A percentile compares a stretch with the other conserved stretches of the same genome.
phyloP scores from a whole-genome alignment of 768 basidiomycete genomes.

The Leucosporidium yakuticum region DNA sequence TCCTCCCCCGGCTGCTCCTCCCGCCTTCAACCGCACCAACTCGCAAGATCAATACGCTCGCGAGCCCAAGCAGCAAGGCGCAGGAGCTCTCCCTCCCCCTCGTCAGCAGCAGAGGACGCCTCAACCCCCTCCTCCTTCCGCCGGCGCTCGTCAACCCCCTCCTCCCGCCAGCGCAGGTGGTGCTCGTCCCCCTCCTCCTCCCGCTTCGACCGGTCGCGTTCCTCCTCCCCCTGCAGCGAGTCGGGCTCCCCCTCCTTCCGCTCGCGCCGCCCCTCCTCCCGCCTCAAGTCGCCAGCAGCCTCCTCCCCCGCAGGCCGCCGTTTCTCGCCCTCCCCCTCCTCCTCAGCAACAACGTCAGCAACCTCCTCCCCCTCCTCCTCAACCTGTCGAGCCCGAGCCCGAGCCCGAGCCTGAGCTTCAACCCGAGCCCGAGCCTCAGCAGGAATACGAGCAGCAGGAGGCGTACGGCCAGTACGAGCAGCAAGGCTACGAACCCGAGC shows the following conservation, averaged over 20 bases:
- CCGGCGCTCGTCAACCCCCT: not conserved
- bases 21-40: too few relatives aligned
- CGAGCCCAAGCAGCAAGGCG: not conserved
- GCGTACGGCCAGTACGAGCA: too few relatives aligned
- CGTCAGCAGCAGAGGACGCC: not conserved
- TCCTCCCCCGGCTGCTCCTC: constrained; percentile 3
- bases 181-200: not conserved
- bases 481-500: too few relatives aligned
- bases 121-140: not conserved
- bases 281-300: not conserved
- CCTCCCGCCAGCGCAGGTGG: not conserved
- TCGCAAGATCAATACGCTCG: too few relatives aligned
- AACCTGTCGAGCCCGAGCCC: constrained; percentile 4
- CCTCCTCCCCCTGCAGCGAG: not conserved
- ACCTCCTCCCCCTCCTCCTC: not conserved
- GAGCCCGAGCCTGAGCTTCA: constrained; percentile 6
- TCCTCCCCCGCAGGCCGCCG: not conserved
- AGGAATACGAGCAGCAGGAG: not conserved
- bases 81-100: not conserved
- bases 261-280: not conserved
- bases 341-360: not conserved
- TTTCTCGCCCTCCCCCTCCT: not conserved
- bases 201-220: not conserved
- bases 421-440: not conserved
- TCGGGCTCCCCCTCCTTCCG: not conserved